Base-by-base conservation (phyloP, 208 protist genomes). In the Wallacemonas rigidus region DNA sequence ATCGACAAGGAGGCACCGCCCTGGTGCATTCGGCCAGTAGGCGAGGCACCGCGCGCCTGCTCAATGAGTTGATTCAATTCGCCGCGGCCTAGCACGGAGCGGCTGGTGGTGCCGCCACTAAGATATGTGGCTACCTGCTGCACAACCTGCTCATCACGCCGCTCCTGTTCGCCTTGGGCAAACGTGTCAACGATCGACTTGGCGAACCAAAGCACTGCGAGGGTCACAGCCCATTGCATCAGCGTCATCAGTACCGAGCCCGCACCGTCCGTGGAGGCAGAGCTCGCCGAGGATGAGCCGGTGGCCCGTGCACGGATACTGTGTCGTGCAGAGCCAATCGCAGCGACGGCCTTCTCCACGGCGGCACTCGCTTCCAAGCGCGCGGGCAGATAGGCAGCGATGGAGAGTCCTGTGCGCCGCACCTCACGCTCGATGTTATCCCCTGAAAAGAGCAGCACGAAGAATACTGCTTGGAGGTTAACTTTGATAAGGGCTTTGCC, bases 401-500 rank as follows among this genome's bases (percentile, higher is more conserved):
- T 65, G 35, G 61, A 38, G 14, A 60, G 1, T 43, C 83, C 89
- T 9, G 85, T 8, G 26, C 60, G 56, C 48, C 67, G 71, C 47
- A 93, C 77, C 2, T 89, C 45, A 9, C 74, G 81, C 76, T 96
- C 90, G 38, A 97, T 81, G 67, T 89, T 86, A 62, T 96, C 80
- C 17, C 90, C 89, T 0, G 87, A 92, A 67, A 97, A 98, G 45
- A 98, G 81, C 14, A 84, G 45, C 17, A 97, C 86, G 58, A 98
- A 94, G 62, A 98, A 96, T 35, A 95, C 15, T 11, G 90, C 84
- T 78, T 98, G 95, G 76, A 96, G 54, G 65, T 85, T 88, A 39
- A 97, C 91, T 70, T 98, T 98, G 76, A 97, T 85, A 40, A 98
- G 57, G 17, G 95, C 97, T 77, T 99, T 99, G 67, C 98, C 98